Evolutionary conservation across 805 yeast genomes (phyloP).

Genomic region (Tetrapisispora phaffii): DNA sequence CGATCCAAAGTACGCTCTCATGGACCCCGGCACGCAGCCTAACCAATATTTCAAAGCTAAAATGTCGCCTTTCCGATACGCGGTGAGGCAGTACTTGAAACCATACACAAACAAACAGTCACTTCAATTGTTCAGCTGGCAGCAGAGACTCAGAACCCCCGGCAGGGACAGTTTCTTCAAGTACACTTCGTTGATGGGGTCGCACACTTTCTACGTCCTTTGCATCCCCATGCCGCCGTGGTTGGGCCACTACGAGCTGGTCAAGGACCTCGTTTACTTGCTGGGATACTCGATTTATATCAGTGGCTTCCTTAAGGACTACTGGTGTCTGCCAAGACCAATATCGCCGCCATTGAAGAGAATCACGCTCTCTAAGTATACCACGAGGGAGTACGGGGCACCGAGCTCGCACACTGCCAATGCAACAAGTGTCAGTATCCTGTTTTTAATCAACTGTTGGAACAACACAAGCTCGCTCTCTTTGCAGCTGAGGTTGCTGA

Average conservation of each 20-base stretch:
- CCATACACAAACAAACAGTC: constrained; percentile 62
- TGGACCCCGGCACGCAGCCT: constrained; percentile 70
- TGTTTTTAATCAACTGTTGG: constrained; percentile 30
- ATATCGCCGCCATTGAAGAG: constrained; percentile 84
- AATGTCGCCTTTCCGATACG: constrained; percentile 47
- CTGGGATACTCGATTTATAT: constrained; percentile 48
- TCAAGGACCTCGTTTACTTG: constrained; percentile 65
- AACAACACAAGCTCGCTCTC: neutral
- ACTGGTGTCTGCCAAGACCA: constrained; percentile 86
- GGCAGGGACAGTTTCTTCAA: constrained; percentile 69
- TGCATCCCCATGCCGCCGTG: constrained; percentile 81
- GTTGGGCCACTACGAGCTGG: constrained; percentile 54
- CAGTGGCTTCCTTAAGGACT: constrained; percentile 75
- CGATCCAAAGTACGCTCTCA: constrained; percentile 9
- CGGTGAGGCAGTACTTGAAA: constrained; percentile 43
- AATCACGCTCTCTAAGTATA: constrained; percentile 79
- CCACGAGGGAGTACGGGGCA: constrained; percentile 89
- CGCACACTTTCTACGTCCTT: constrained; percentile 87
- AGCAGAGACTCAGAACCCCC: constrained; percentile 39
- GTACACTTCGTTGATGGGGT: constrained; percentile 79
- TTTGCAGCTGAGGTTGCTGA: constrained; percentile 3
- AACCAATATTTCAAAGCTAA: constrained; percentile 52
- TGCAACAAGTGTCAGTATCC: constrained; percentile 71
- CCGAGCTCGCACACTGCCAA: constrained; percentile 92
- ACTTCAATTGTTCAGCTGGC: constrained; percentile 45